Base-by-base conservation (phyloP, 805 yeast species). In the Metschnikowia anglica region DNA sequence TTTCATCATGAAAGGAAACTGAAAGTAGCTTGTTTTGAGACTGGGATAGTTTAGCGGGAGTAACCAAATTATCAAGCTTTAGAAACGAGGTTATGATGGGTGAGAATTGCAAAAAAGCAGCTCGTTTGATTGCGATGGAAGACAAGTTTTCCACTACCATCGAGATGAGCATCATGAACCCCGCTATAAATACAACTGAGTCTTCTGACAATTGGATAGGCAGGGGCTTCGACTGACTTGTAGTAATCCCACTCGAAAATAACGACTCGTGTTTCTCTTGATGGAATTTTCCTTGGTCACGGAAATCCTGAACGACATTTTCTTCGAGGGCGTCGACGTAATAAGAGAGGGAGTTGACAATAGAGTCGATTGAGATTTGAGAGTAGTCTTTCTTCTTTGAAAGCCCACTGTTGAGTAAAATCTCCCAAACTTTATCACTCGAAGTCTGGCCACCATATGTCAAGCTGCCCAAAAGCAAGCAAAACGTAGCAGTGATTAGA, bases 401-500 rank as follows among this genome's bases (percentile, higher is more conserved):
- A 2, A 53, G 51, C 2, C 63, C 46, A 17, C 53, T 49, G 18
- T 64, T 56, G 21, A 37, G 40, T 46, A 71, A 57, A 15, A 62
- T 56, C 20, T 70, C 76, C 72, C 73, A 71, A 2, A 71, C 58
- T 41, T 53, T 62, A 15, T 51, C 52, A 16, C 70, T 59, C 2
- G 88, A 76, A 45, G 78, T 74, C 17, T 72, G 72, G 2, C 73
- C 66, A n/a, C 85, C 83, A 15, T 74, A 71, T 0, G 93, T 73
- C 29, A 91, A 68, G 5, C 93, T 83, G 2, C 95, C 81, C 44
- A 91, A 68, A 73, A 91, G 76, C 43, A 88, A 72, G 50, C 90
- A 80, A 55, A 83, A 88, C 0, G 95, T 78, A 0, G 98, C 85
- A 39, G 88, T 78, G 68, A 89, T 87, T 37, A 88, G 69, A 8